Conservation (phyloP, 2,329 filamentous ascomycete species). For the Corynespora cassiicola region DNA sequence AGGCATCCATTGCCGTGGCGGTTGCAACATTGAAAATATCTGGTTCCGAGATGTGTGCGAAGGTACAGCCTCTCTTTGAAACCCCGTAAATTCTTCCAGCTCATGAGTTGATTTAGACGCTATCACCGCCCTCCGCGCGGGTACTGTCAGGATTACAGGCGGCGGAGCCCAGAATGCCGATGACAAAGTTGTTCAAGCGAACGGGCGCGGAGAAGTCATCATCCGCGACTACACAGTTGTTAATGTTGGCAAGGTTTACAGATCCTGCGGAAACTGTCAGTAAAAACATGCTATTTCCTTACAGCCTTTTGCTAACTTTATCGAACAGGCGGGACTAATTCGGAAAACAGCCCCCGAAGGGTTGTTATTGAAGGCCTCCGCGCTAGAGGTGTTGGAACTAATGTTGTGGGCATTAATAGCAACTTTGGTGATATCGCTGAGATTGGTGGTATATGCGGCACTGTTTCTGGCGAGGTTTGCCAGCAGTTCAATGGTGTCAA, state of each 20-base stretch:
- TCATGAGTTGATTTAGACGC: no score
- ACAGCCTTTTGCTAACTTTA: background rate
- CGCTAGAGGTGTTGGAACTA: constrained; percentile 40
- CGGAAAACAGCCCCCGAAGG: constrained; percentile 43
- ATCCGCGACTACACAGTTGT: constrained; percentile 36
- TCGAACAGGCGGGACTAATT: constrained; percentile 42
- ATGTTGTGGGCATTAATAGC: constrained; percentile 52
- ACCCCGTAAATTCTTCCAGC: no score
- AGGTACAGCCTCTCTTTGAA: no score
- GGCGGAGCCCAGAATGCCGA: constrained; percentile 33
- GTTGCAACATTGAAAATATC: no score
- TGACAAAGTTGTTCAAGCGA: constrained; percentile 41
- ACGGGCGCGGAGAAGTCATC: constrained; percentile 34
- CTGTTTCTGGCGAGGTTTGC: constrained; percentile 11
- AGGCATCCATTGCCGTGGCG: no score
- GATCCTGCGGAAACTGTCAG: constrained; percentile 49
- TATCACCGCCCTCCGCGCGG: constrained; percentile 24
- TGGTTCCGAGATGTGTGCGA: no score
- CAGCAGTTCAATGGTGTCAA: constrained; percentile 16
- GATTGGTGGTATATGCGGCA: constrained; percentile 46
- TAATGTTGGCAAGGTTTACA: constrained; percentile 55
- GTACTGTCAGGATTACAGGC: constrained; percentile 39
- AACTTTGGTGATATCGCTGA: constrained; percentile 55
- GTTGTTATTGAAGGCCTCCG: constrained; percentile 46
- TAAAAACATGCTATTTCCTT: background rate